These are phyloP conservation scores for Cladosporium austrohemisphaericum DNA, from an alignment of 2,329 filamentous ascomycete species.

Conservation along the genomic window DNA sequence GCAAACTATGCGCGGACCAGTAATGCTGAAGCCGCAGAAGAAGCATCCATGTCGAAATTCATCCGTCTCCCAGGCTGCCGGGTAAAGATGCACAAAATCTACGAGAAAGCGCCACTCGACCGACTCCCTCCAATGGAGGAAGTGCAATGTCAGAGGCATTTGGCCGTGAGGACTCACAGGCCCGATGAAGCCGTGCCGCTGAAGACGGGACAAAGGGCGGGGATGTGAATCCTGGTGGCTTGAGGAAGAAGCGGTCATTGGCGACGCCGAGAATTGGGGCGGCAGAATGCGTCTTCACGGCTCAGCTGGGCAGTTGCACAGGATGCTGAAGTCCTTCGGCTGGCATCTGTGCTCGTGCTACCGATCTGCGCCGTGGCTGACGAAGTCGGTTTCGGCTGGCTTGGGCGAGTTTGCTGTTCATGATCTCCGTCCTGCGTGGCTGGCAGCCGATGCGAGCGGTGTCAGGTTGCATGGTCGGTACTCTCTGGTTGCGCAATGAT, in stretches of 20 bases:
- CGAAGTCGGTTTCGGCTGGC: background rate
- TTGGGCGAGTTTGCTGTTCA: background rate
- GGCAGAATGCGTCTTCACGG: background rate
- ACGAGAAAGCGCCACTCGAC: no score
- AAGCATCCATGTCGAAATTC: no score
- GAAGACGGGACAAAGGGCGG: background rate
- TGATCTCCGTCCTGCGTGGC: background rate
- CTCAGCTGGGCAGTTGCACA: background rate
- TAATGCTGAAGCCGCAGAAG: no score
- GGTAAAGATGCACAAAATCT: no score
- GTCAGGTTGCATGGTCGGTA: no score
- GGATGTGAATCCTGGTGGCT: background rate
- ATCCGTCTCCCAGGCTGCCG: no score
- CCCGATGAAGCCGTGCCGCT: background rate
- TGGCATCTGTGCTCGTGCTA: background rate
- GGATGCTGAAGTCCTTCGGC: background rate
- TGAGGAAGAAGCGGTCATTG: background rate
- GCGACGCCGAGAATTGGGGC: background rate
- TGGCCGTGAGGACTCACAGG: background rate
- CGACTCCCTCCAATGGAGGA: no score
- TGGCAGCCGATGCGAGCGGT: no score
- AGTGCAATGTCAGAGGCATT: no score
- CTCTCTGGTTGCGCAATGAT: background rate
- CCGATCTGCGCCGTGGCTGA: background rate
- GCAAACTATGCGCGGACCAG: no score